phyloP scores from a whole-genome alignment of 225 moss, liverwort and hornwort genomes.

The Ulota crispa region DNA sequence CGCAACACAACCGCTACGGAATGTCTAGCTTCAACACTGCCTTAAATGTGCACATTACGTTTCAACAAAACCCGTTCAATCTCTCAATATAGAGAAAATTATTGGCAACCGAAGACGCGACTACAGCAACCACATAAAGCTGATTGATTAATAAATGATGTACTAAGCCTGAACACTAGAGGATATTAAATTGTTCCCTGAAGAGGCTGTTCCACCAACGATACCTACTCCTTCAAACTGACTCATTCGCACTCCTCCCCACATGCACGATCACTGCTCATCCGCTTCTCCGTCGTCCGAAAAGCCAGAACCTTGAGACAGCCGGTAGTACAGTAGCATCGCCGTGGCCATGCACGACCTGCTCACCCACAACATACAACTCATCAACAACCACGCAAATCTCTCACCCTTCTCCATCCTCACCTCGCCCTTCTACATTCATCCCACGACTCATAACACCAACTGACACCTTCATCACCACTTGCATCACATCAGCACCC shows the following conservation, averaged over 20 bases:
- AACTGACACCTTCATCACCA: neutral
- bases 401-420: neutral
- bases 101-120: neutral
- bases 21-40: neutral
- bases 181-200: neutral
- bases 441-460: neutral
- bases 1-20: conserved; percentile 1
- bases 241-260: neutral
- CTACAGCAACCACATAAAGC: neutral
- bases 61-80: neutral
- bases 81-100: conserved; percentile 8
- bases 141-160: conserved; percentile 3
- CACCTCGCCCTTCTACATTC: neutral
- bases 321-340: conserved; percentile 61
- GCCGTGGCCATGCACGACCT: conserved; percentile 71
- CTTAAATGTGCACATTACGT: neutral
- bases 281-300: conserved; percentile 38
- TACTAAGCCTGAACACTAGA: neutral
- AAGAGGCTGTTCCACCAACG: neutral
- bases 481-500: neutral
- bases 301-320: conserved; percentile 48
- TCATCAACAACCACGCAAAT: neutral
- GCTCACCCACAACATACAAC: neutral
- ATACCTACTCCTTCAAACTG: neutral
- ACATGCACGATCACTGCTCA: conserved; percentile 25